A percentile compares a stretch with the other conserved stretches of the same genome.
phyloP scores from a whole-genome alignment of 2,329 filamentous ascomycete species.

The Fusarium newnesense region DNA sequence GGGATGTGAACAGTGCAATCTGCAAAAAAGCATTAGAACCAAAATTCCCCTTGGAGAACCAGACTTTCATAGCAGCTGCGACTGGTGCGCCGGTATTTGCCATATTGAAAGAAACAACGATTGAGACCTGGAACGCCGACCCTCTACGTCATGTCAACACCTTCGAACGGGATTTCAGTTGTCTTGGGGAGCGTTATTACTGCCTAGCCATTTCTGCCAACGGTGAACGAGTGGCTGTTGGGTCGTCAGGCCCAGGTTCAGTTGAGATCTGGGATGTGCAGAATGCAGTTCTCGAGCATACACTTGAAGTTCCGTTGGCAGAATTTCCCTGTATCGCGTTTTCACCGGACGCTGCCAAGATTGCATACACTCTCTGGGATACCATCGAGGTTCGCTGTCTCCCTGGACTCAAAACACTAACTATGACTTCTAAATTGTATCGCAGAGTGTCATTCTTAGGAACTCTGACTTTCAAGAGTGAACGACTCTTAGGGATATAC shows the following conservation, averaged over 20 bases:
- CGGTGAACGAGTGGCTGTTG: not conserved
- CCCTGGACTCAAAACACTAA: not conserved
- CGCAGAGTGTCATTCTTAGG: rapidly evolving
- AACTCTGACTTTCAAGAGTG: not conserved
- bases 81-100: not conserved
- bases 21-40: not conserved
- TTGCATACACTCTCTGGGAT: not conserved
- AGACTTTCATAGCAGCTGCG: not conserved
- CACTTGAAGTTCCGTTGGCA: rapidly evolving
- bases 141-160: not conserved
- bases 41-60: no score
- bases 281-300: rapidly evolving
- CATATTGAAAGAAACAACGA: rapidly evolving
- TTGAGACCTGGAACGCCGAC: not conserved
- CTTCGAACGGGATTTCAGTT: not conserved
- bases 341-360: not conserved
- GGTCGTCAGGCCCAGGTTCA: rapidly evolving
- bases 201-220: not conserved
- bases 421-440: rapidly evolving
- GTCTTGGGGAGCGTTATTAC: not conserved
- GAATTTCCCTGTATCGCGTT: rapidly evolving
- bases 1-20: not conserved
- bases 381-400: not conserved
- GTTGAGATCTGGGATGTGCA: not conserved
- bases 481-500: not conserved